Conservation (phyloP, 352 stramenopile species). For the Phytophthora multivora region DNA sequence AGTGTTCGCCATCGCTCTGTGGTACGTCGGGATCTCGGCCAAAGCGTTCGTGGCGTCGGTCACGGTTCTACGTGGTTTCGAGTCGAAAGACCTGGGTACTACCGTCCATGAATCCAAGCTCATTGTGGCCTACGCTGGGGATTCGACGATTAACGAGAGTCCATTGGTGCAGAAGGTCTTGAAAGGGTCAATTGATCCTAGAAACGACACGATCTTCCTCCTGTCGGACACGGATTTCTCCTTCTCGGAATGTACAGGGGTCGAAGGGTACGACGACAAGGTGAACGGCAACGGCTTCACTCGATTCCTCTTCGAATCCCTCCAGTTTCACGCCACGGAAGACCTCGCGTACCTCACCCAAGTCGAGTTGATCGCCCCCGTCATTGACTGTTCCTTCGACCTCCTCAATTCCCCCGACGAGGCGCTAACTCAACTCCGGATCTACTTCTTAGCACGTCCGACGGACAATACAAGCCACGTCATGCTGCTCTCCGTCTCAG, state of each 20-base stretch:
- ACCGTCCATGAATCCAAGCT: slow-evolving; percentile 20
- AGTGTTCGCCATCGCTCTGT: slow-evolving; percentile 26
- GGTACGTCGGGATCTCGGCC: slow-evolving; percentile 28
- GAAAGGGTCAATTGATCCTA: slow-evolving; percentile 23
- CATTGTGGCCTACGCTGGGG: slow-evolving; percentile 37
- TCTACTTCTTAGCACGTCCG: slow-evolving; percentile 33
- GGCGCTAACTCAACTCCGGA: slow-evolving; percentile 17
- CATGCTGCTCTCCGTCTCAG: slow-evolving; percentile 20
- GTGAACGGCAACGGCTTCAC: slow-evolving; percentile 36
- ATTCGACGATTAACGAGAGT: slow-evolving; percentile 28
- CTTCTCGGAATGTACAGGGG: slow-evolving; percentile 13
- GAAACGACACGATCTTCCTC: slow-evolving; percentile 41
- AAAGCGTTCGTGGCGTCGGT: slow-evolving; percentile 14
- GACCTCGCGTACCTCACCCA: slow-evolving; percentile 32
- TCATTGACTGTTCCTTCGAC: slow-evolving; percentile 30
- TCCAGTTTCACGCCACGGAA: slow-evolving; percentile 25
- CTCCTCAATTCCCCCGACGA: slow-evolving; percentile 14
- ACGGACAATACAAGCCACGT: slow-evolving; percentile 14
- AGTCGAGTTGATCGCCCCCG: slow-evolving; percentile 23
- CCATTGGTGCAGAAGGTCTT: slow-evolving; percentile 31
- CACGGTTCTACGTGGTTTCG: slow-evolving; percentile 22
- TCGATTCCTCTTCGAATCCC: slow-evolving; percentile 22
- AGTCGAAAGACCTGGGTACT: slow-evolving; percentile 21
- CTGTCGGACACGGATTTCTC: slow-evolving; percentile 15
- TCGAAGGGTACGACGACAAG: slow-evolving; percentile 7